These are phyloP conservation scores for Termitomyces sp. DNA, from an alignment of 768 basidiomycete genomes.

Conservation along the genomic window DNA sequence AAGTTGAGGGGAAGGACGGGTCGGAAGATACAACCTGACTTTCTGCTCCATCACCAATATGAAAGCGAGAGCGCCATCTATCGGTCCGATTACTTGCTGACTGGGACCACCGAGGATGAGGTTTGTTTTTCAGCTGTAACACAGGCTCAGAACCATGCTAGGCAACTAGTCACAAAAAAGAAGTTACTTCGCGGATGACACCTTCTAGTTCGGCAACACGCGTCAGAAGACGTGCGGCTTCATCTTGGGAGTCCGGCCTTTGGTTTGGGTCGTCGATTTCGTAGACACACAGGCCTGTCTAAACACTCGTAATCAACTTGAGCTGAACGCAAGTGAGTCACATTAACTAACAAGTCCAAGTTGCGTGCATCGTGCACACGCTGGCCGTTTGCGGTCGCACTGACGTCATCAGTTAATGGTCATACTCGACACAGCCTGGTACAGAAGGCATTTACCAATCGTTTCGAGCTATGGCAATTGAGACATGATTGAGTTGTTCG, in stretches of 20 bases:
- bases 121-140: conserved; percentile 63
- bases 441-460: conserved; percentile 45
- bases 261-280: conserved; percentile 74
- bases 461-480: conserved; percentile 69
- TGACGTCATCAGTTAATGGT: conserved; percentile 16
- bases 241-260: conserved; percentile 50
- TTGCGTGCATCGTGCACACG: conserved; percentile 45
- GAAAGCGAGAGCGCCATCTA: conserved; percentile 21
- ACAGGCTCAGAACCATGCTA: conserved; percentile 19
- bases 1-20: conserved; percentile 23
- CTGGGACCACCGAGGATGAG: conserved; percentile 62
- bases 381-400: conserved; percentile 47
- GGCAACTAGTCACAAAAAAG: neutral
- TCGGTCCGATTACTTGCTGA: conserved; percentile 31
- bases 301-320: neutral
- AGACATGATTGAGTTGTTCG: conserved; percentile 71
- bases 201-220: conserved; percentile 81
- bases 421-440: neutral
- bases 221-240: conserved; percentile 59
- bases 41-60: conserved; percentile 14
- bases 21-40: conserved; percentile 16
- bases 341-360: conserved; percentile 40
- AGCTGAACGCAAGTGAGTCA: neutral
- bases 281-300: conserved; percentile 83
- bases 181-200: conserved; percentile 68